Evolutionary conservation across 2,329 filamentous ascomycete genomes (phyloP), one percentile per base, ranked within the genome.

Genomic region (Aspergillus felis): DNA sequence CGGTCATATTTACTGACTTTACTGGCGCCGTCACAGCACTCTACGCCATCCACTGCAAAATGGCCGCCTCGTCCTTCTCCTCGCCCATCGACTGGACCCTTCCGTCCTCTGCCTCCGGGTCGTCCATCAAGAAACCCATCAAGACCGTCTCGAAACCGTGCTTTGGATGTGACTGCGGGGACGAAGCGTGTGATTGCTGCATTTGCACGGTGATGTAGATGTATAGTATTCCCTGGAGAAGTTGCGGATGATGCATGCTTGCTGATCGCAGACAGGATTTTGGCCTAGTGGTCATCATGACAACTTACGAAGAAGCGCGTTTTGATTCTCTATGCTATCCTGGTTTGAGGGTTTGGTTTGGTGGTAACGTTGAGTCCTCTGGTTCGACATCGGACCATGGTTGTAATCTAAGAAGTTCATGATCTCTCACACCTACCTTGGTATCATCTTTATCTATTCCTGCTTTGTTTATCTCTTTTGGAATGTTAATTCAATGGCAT

Each of bases 101-200:
- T 22, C 73, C 73, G 3, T 71, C 71, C n/a, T 69, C 67, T 12
- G 62, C 70, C 38, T 71, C 72, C 22, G 69, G 68, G 14, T 65
- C 72, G 20, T 71, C 72, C 0, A 66, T 76, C 52, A 70, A 65
- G 49, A 74, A 73, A 53, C 73, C 74, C 17, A 73, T 76, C 61
- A 74, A 76, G 58, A 58, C 66, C 2, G 69, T 72, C 3, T 70
- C 72, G 8, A 76, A 75, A 57, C 74, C 74, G 8, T 76, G 74
- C 50, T 76, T 76, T 54, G 73, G 74, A 3, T 76, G 74, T 52
- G 74, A 74, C 48, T 76, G 74, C 29, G 73, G 74, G 6, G 74
- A 73, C 58, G 73, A 74, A 50, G 73, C 74, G 41, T 76, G 74
- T 35, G 74, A 76, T 57, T 75, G 71, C 54, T 74, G 73, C 51